Conservation (phyloP, 495 filamentous ascomycete species). For the Penicillium tannophilum region DNA sequence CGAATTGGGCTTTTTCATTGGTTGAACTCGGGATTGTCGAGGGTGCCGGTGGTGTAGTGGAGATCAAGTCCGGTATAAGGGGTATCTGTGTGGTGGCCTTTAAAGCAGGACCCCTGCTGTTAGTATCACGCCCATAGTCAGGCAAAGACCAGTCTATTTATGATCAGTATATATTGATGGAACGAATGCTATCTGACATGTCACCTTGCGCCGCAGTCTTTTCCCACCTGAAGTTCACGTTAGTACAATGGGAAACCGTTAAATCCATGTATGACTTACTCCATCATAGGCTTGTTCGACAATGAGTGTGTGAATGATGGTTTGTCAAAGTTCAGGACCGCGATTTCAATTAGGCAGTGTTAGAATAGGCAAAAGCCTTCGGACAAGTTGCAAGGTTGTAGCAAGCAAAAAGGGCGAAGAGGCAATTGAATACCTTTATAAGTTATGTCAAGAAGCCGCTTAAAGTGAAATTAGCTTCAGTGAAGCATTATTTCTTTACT, state of each 20-base stretch:
- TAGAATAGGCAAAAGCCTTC: too few relatives aligned
- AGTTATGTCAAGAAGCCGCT: too few relatives aligned
- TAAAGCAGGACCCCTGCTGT: not conserved
- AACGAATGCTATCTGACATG: not conserved
- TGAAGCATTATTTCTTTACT: too few relatives aligned
- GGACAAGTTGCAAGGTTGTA: too few relatives aligned
- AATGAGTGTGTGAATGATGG: not conserved
- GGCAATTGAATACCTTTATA: too few relatives aligned
- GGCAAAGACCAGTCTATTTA: conserved; percentile 5
- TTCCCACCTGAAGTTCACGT: conserved; percentile 5
- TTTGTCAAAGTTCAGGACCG: too few relatives aligned
- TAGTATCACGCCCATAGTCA: not conserved
- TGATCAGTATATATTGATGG: not conserved
- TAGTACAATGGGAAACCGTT: not conserved
- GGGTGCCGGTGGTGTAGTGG: not conserved
- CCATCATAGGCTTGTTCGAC: not conserved
- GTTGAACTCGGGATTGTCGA: not conserved
- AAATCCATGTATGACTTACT: not conserved
- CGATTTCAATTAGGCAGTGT: too few relatives aligned
- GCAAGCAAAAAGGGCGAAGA: too few relatives aligned
- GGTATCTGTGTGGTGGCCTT: not conserved
- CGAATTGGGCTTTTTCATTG: not conserved
- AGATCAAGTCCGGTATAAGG: not conserved
- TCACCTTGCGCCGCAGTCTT: conserved; percentile 3
- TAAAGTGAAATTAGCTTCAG: too few relatives aligned